Conservation (phyloP, 352 stramenopile species). For the Hyaloperonospora brassicae region DNA sequence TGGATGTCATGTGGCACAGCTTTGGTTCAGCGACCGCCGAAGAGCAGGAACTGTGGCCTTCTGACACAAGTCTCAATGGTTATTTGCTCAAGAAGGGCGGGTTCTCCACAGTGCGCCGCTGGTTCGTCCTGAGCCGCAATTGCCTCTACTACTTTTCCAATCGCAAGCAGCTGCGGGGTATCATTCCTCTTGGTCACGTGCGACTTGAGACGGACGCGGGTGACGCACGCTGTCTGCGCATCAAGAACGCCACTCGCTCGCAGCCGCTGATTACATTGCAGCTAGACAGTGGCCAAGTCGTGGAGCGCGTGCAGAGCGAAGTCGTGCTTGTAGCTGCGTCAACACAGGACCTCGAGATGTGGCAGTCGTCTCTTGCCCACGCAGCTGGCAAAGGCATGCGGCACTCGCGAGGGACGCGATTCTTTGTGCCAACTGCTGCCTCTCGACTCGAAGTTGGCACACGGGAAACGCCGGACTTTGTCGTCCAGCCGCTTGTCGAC, state of each 20-base stretch:
- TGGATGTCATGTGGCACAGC: slow-evolving; percentile 84
- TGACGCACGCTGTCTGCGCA: slow-evolving; percentile 52
- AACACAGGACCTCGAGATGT: slow-evolving; percentile 82
- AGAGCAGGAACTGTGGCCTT: slow-evolving; percentile 84
- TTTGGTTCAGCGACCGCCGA: slow-evolving; percentile 75
- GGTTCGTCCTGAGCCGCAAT: slow-evolving; percentile 84
- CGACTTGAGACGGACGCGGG: slow-evolving; percentile 54
- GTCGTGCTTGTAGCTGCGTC: slow-evolving; percentile 63
- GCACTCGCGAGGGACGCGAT: slow-evolving; percentile 73
- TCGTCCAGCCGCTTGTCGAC: slow-evolving; percentile 61
- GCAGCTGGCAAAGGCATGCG: slow-evolving; percentile 72
- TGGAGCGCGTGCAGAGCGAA: slow-evolving; percentile 70
- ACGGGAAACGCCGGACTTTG: slow-evolving; percentile 67
- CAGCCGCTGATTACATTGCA: slow-evolving; percentile 70
- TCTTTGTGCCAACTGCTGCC: slow-evolving; percentile 73
- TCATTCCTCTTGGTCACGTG: slow-evolving; percentile 77
- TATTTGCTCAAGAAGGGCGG: slow-evolving; percentile 79
- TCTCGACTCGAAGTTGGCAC: slow-evolving; percentile 79
- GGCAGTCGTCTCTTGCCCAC: slow-evolving; percentile 79
- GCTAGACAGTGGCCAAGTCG: slow-evolving; percentile 76
- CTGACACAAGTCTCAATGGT: slow-evolving; percentile 81
- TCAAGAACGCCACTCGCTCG: slow-evolving; percentile 48
- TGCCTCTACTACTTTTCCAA: slow-evolving; percentile 86
- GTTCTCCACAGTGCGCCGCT: slow-evolving; percentile 73
- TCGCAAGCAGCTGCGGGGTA: slow-evolving; percentile 73